phyloP scores from a whole-genome alignment of 176 grass and related monocot species.

The Oropetium thomaeum region DNA sequence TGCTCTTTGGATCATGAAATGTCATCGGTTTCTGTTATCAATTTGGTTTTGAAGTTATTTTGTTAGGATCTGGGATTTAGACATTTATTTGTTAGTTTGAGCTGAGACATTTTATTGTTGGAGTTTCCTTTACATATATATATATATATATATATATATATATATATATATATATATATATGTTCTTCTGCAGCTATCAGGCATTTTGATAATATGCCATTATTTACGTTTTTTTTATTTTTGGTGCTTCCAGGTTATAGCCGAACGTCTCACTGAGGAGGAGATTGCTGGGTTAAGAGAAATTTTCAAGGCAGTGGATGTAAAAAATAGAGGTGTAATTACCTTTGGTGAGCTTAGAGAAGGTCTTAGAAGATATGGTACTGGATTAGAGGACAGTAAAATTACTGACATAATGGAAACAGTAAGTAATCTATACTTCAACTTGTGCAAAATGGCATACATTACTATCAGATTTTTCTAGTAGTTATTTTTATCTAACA shows the following conservation, averaged over 20 bases:
- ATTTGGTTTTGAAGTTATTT: background rate
- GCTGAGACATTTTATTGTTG: background rate
- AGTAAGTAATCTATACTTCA: too few relatives aligned
- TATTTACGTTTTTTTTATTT: constrained; percentile 15
- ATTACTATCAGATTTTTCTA: too few relatives aligned
- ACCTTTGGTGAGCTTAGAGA: constrained; percentile 65
- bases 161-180: too few relatives aligned
- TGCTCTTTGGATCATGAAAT: background rate
- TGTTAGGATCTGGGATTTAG: background rate
- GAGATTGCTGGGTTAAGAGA: constrained; percentile 66
- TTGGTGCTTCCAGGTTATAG: constrained; percentile 43
- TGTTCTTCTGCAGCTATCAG: background rate
- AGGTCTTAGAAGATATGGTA: constrained; percentile 47
- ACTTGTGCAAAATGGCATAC: too few relatives aligned
- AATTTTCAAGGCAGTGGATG: constrained; percentile 59
- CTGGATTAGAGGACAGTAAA: constrained; percentile 41
- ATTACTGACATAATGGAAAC: constrained; percentile 55
- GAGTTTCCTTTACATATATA: background rate
- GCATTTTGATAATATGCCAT: background rate
- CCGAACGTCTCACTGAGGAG: constrained; percentile 60
- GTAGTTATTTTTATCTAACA: too few relatives aligned
- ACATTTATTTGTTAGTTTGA: background rate
- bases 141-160: too few relatives aligned
- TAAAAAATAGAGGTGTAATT: constrained; percentile 34
- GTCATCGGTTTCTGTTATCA: background rate